These are phyloP conservation scores for Aspergillus kassunensis DNA, from an alignment of 495 filamentous ascomycete species.

Conservation along the genomic window DNA sequence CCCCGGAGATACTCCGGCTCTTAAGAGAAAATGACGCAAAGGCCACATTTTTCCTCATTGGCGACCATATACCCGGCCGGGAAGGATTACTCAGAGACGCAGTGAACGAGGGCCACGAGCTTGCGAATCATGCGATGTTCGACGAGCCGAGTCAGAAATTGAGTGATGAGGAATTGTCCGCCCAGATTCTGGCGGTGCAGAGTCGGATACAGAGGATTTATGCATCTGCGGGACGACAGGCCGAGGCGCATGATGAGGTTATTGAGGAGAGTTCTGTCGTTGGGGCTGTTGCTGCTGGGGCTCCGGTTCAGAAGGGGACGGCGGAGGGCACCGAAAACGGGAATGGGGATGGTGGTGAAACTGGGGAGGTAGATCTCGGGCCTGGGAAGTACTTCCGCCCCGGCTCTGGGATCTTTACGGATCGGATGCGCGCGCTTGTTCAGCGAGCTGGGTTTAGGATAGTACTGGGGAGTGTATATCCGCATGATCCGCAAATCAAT, in stretches of 20 bases:
- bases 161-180: conserved; percentile 28
- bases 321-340: too few species aligned
- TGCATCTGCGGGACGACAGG: conserved; percentile 1
- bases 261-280: not conserved
- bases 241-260: conserved; percentile 11
- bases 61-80: conserved; percentile 61
- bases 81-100: conserved; percentile 57
- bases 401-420: conserved; percentile 74
- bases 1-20: conserved; percentile 62
- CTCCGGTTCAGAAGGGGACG: too few species aligned
- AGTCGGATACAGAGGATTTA: conserved; percentile 37
- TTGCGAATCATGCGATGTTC: conserved; percentile 82
- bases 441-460: conserved; percentile 55
- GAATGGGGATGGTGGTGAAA: not conserved
- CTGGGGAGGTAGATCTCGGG: not conserved
- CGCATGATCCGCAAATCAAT: conserved; percentile 76
- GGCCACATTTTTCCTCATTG: conserved; percentile 79
- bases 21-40: conserved; percentile 54
- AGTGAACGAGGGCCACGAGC: conserved; percentile 61
- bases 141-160: conserved; percentile 65
- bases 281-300: not conserved
- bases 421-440: conserved; percentile 57
- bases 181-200: conserved; percentile 41
- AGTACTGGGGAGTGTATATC: conserved; percentile 78
- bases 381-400: conserved; percentile 61